phyloP scores from a whole-genome alignment of 176 grass and related monocot species.

The Bolboschoenus planiculmis region DNA sequence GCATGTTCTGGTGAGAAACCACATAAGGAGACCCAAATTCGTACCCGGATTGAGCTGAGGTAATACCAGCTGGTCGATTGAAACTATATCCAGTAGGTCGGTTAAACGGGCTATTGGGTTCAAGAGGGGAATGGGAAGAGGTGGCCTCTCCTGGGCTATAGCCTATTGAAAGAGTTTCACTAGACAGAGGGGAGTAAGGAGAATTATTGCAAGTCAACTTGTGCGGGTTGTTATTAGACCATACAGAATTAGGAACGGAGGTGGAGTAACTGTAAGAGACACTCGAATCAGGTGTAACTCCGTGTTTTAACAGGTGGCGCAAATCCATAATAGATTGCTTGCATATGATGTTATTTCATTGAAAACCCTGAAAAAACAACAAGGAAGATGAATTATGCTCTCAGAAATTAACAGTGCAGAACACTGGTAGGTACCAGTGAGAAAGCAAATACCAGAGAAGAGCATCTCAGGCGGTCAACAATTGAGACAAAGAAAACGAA shows the following conservation, averaged over 20 bases:
- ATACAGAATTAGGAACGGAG: slow-evolving; percentile 46
- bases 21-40: slow-evolving; percentile 34
- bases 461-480: no score
- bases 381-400: not conserved
- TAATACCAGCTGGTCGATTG: slow-evolving; percentile 3
- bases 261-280: slow-evolving; percentile 52
- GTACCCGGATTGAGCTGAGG: slow-evolving; percentile 32
- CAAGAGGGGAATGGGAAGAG: slow-evolving; percentile 60
- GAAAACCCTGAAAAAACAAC: slow-evolving; percentile 40
- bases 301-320: slow-evolving; percentile 65
- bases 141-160: slow-evolving; percentile 65
- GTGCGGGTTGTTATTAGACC: slow-evolving; percentile 32
- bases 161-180: slow-evolving; percentile 44
- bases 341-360: not conserved
- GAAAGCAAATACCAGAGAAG: no score
- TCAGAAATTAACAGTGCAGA: no score
- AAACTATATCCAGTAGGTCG: not conserved
- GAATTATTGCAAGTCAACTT: slow-evolving; percentile 48
- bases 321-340: slow-evolving; percentile 77
- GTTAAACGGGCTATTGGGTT: slow-evolving; percentile 50
- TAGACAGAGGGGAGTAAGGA: slow-evolving; percentile 57
- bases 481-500: no score
- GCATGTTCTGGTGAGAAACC: slow-evolving; percentile 66
- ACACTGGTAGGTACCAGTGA: no score
- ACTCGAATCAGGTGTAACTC: slow-evolving; percentile 30